Evolutionary conservation across 495 filamentous ascomycete species (phyloP).

Genomic region (Neurospora sp.): DNA sequence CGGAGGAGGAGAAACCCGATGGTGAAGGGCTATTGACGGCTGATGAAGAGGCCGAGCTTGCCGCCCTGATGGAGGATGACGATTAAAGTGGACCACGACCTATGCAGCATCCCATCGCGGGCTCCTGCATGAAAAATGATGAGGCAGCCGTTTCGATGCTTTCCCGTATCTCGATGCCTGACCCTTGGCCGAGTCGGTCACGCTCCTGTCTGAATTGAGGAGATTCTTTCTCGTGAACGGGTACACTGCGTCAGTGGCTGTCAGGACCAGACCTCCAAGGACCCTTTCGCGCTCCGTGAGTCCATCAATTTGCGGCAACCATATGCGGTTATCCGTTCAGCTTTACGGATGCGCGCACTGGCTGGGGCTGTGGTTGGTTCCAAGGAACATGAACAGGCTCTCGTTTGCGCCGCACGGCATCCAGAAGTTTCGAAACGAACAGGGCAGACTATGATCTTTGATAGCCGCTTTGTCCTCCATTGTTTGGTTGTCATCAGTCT

Average conservation of each 20-base stretch:
- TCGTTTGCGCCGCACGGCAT: not conserved
- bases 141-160: not conserved
- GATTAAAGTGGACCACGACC: slow-evolving; percentile 9
- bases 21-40: slow-evolving; percentile 48
- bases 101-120: not conserved
- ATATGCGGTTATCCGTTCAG: not conserved
- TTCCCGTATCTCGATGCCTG: not conserved
- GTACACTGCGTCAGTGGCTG: not conserved
- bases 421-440: not conserved
- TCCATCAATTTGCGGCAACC: not conserved
- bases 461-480: not conserved
- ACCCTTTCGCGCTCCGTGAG: not conserved
- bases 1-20: slow-evolving; percentile 26
- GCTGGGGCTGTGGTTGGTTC: not conserved
- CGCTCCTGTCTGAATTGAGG: not conserved
- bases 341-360: not conserved
- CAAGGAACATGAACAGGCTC: not conserved
- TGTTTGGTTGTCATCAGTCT: not conserved
- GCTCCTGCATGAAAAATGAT: not conserved
- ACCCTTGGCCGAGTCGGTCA: not conserved
- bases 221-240: not conserved
- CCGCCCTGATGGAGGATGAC: slow-evolving; percentile 77
- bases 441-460: not conserved
- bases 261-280: not conserved
- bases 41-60: slow-evolving; percentile 80